phyloP scores from a whole-genome alignment of 257 asterid species.

The Ophiorrhiza pumila region DNA sequence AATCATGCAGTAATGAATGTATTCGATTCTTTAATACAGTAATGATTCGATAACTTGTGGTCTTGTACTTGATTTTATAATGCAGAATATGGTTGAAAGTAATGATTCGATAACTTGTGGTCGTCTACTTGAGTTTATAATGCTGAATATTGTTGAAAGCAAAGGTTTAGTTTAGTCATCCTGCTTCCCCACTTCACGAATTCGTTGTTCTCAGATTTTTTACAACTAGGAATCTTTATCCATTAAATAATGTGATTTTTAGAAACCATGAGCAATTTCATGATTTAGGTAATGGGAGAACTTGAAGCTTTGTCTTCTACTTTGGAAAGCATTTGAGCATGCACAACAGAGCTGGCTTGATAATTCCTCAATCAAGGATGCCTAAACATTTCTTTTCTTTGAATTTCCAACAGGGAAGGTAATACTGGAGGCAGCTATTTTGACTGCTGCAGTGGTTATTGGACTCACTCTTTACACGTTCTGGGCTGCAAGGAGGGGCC shows the following conservation, averaged over 20 bases:
- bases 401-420: constrained; percentile 33
- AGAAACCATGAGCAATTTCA: neutral
- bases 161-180: neutral
- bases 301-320: neutral
- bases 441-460: constrained; percentile 52
- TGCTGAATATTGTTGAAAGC: neutral
- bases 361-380: neutral
- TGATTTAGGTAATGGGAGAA: too few species aligned
- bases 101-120: neutral
- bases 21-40: neutral
- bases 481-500: constrained; percentile 73
- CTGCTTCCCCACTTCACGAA: neutral
- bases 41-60: neutral
- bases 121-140: neutral
- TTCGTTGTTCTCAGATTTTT: neutral
- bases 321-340: neutral
- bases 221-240: too few species aligned
- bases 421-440: constrained; percentile 42
- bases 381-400: neutral
- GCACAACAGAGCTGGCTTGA: neutral
- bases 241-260: neutral
- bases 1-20: neutral
- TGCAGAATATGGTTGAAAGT: neutral
- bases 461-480: constrained; percentile 60
- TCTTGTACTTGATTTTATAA: neutral